Base-by-base conservation (phyloP, 1,284 basidiomycete genomes). In the Ceratobasidium sp. region DNA sequence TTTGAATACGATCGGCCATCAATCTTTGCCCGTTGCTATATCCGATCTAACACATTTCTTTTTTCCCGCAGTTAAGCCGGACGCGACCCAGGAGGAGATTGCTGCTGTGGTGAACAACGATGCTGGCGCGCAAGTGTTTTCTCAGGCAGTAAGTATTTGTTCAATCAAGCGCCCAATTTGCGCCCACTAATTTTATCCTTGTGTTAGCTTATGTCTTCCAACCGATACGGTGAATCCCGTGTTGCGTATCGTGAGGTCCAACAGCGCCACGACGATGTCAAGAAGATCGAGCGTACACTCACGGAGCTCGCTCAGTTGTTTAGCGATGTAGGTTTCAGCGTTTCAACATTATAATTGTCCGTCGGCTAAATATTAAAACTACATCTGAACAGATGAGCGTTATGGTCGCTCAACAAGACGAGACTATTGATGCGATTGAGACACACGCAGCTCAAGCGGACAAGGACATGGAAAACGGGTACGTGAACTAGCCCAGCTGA, bases 161-260 rank as follows among this genome's bases (percentile, higher is more conserved):
- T 44, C 32, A 58, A 59, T 28, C 30, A 18, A 18, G 43, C 13
- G 5, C 18, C 57, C 35, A 28, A 44, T 26, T 28, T 21, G 23
- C 55, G 43, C 26, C 62, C 9, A 55, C 64, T 62, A 44, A 63
- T 6, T 55, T 18, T 23, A 62, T 43, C 38, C 63, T 54, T 2
- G 49, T 44, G 69, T 9, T 78, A 95, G 94, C 86, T 97, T 76
- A 87, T 96, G 71, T 87, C 87, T 73, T 93, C 93, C n/a, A 91
- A 88, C 74, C 88, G 91, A 49, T 95, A 96, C 80, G 92, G 90
- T 57, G 92, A 95, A 77, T 92, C 94, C 9, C 87, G 94, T 72
- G 87, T 88, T 52, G 96, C 93, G 0, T 94, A 93, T 80, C 87
- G 90, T 64, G 96, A 98, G 82, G 95, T 97, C 1, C 95, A 98